Evolutionary conservation across 441 rosid genomes (phyloP), one percentile per base, ranked within the genome.

Genomic region (Populus hybrid): DNA sequence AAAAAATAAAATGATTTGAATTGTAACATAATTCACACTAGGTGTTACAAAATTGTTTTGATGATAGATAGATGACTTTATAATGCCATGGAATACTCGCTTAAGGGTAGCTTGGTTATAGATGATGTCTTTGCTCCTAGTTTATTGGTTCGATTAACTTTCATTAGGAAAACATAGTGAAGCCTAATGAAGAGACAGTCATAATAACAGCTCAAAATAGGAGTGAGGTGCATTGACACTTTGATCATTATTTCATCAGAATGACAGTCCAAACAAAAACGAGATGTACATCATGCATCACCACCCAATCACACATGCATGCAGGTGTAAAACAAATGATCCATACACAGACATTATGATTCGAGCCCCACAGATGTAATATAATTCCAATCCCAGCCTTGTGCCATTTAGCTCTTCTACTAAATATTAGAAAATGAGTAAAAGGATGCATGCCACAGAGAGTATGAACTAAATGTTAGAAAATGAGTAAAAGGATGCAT

Each of bases 1-100:
- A 21, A 70, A 78, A 80, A 65, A 23, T 70, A 72, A 68, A 78
- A 24, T 24, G 20, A 50, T 50, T 9, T 20, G n/a, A 69, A 38
- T 75, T 66, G 30, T 77, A 32, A 67, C 77, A 71, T 24, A 26
- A 65, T 64, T 23, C 57, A 23, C 57, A 23, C 32, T 21, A 36
- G 34, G 71, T 20, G 28, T 26, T 7, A 69, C 67, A 16, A 38
- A 24, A 34, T 46, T 46, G 20, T 46, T 46, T 46, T 24, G 72
- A 72, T 24, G 72, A 40, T 23, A 5, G 42, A 7, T 14, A 46
- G 18, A 46, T 46, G 57, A 14, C 57, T 14, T 14, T 46, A 46
- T 14, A 46, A 46, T 14, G 57, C 3, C 57, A 12, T 46, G 57
- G 57, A 46, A 12, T 46, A 14, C 57, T 46, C 7, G 1, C 57